These are phyloP conservation scores for Cryptosporidium parvum DNA, from an alignment of 169 alveolate species.

Conservation along the genomic window DNA sequence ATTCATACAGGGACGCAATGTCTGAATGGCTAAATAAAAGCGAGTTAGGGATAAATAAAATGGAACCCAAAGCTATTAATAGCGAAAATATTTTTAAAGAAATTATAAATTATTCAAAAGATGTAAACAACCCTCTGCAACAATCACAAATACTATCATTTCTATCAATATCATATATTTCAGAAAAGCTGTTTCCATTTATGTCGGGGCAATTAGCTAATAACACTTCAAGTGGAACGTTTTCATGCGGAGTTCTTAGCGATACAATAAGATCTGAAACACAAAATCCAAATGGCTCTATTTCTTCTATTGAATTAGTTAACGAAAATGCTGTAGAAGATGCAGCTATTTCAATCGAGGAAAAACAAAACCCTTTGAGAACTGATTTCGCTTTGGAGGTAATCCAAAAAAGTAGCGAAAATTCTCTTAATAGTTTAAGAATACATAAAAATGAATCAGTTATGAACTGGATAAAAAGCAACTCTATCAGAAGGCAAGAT, in stretches of 20 bases:
- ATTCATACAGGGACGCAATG: slow-evolving; percentile 56
- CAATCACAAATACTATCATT: slow-evolving; percentile 36
- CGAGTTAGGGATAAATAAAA: background rate
- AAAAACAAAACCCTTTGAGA: background rate
- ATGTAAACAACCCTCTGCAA: background rate
- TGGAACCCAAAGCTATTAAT: background rate
- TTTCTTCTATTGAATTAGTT: slow-evolving; percentile 35
- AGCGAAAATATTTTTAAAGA: background rate
- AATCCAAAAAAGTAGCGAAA: background rate
- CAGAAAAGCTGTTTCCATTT: slow-evolving; percentile 57
- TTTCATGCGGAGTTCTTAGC: slow-evolving; percentile 1
- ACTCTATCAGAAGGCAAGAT: background rate
- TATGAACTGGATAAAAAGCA: slow-evolving; percentile 53
- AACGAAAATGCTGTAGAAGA: slow-evolving; percentile 6
- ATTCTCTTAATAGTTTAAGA: background rate
- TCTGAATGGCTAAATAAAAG: slow-evolving; percentile 42
- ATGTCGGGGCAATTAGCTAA: slow-evolving; percentile 3
- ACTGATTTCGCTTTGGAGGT: background rate
- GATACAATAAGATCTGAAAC: slow-evolving; percentile 6
- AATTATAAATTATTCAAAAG: slow-evolving; percentile 8
- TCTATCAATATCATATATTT: slow-evolving; percentile 37
- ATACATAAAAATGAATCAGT: slow-evolving; percentile 45
- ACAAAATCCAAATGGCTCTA: slow-evolving; percentile 3
- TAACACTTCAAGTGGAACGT: background rate
- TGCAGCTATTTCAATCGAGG: background rate